phyloP scores from a whole-genome alignment of 192 early-diverging fungal genomes.

The Backusella tuberculispora region DNA sequence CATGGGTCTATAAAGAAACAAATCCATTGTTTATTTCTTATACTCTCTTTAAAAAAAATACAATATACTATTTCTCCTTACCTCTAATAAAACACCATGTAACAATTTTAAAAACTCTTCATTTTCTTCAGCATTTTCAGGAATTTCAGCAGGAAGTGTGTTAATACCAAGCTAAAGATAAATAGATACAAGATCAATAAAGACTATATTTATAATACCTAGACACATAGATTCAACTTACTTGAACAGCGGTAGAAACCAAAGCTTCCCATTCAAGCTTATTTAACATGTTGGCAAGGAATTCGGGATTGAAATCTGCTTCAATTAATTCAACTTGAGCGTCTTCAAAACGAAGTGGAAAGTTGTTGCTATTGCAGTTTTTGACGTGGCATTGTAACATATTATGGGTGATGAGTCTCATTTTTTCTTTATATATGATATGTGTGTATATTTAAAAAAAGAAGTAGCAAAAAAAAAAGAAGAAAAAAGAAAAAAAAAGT shows the following conservation, averaged over 20 bases:
- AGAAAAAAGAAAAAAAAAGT: not conserved
- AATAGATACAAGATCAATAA: not conserved
- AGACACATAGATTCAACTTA: slow-evolving; percentile 38
- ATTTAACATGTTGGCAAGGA: slow-evolving; percentile 79
- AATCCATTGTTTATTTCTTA: not conserved
- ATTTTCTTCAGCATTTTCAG: slow-evolving; percentile 60
- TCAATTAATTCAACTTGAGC: slow-evolving; percentile 83
- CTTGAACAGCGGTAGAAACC: slow-evolving; percentile 63
- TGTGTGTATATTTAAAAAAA: not conserved
- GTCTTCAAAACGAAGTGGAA: slow-evolving; percentile 87
- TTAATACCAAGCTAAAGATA: slow-evolving; percentile 66
- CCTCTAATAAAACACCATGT: slow-evolving; percentile 83
- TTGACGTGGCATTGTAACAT: slow-evolving; percentile 99
- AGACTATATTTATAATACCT: not conserved
- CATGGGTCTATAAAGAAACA: slow-evolving; percentile 61
- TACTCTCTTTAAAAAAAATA: not conserved
- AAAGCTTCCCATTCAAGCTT: slow-evolving; percentile 83
- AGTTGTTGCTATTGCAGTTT: slow-evolving; percentile 89
- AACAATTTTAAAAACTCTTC: slow-evolving; percentile 73
- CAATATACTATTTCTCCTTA: slow-evolving; percentile 36
- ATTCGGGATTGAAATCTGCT: slow-evolving; percentile 86
- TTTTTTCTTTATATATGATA: slow-evolving; percentile 31
- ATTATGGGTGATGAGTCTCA: slow-evolving; percentile 97
- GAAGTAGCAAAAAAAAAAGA: not conserved
- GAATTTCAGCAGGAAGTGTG: slow-evolving; percentile 64